Base-by-base conservation (phyloP, 1,284 basidiomycete species). In the Sanguinoderma infundibulare region DNA sequence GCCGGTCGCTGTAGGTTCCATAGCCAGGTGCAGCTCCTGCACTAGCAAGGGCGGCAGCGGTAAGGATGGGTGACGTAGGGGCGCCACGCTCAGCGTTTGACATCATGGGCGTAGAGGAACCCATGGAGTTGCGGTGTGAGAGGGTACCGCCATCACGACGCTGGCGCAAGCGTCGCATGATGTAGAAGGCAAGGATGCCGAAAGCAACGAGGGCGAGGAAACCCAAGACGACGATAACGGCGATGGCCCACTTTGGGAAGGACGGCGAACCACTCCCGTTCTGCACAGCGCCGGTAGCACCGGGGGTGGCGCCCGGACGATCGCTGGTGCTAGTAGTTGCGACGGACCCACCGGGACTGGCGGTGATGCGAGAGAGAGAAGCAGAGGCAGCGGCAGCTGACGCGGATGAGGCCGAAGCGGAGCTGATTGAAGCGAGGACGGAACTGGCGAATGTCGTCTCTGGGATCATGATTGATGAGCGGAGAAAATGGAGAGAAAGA, bases 221-320 rank as follows among this genome's bases (percentile, higher is more conserved):
- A 34, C 92, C 92, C 36, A 95, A 83, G 51, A 94, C 83, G 57
- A 89, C 89, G 61, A 95, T 91, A 63, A 94, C 88, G 46, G 92
- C 92, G 65, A 95, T 95, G n/a, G 90, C 93, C 92, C 92, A 94
- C 70, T 85, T 84, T 2, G 92, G 92, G 71, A 94, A 91, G 24
- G 78, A 69, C 5, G 80, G 72, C 49, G 66, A 72, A 49, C 70
- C 67, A 39, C 63, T 62, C 24, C 72, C 67, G 36, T 74, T 67
- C 70, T 91, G 89, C 17, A 91, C 77, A 15, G 42, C 42, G 5
- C 42, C 42, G 61, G 65, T 77, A 5, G 46, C 24, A 9, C 35
- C n/a, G 15, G 54, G 26, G 61, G 65, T 77, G 6, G 46, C 24
- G 14, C 35, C n/a, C n/a, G 54, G 26, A 17, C 47, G 44, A 26